Percentiles rank a stretch among this genome's conserved stretches.
Evolutionary conservation across 1,139 yeast genomes (phyloP).

Genomic region (Kluyveromyces marxianus): DNA sequence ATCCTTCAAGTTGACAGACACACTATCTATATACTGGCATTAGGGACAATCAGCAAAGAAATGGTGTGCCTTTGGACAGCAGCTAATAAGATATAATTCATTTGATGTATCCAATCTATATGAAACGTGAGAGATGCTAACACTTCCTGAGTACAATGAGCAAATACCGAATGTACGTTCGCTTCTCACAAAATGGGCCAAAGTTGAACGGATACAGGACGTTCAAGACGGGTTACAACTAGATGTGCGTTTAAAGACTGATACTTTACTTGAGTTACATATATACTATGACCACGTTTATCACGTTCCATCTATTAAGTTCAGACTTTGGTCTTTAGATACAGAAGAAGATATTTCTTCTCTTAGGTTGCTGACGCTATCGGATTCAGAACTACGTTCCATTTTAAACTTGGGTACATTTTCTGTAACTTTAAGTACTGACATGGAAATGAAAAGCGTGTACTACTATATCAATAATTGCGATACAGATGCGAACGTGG

Average conservation of each 20-base stretch:
- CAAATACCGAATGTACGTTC: background rate
- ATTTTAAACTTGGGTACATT: background rate
- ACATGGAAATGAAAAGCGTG: constrained; percentile 5
- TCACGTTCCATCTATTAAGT: constrained; percentile 18
- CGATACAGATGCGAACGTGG: constrained; percentile 23
- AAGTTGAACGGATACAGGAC: background rate
- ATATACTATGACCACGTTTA: constrained; percentile 10
- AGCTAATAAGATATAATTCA: no score
- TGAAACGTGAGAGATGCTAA: background rate
- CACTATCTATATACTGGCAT: no score
- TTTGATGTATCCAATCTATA: no score
- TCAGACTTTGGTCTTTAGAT: constrained; percentile 14
- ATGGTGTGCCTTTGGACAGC: no score
- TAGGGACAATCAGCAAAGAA: no score
- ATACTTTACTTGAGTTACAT: constrained; percentile 3
- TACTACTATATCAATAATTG: constrained; percentile 28
- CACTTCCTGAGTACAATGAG: background rate
- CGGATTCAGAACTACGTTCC: background rate
- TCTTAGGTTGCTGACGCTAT: background rate
- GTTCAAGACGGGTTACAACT: background rate
- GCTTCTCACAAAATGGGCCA: background rate
- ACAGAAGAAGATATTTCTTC: constrained; percentile 3
- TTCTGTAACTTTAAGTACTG: background rate
- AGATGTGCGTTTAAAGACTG: background rate
- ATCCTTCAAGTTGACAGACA: no score